These are phyloP conservation scores for Komagataella kurtzmanii DNA, from an alignment of 805 yeast species.

Conservation along the genomic window DNA sequence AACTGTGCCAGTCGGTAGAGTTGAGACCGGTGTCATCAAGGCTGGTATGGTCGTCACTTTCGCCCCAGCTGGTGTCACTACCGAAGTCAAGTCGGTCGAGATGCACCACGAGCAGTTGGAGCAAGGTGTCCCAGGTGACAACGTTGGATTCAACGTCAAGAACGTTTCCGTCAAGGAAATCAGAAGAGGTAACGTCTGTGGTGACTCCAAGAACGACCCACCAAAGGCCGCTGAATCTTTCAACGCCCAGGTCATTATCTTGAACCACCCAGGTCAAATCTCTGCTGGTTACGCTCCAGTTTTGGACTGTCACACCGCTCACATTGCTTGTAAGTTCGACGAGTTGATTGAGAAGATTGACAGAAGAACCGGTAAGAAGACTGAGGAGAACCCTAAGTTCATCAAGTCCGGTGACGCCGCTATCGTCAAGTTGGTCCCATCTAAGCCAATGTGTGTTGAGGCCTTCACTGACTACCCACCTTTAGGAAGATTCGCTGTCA, in stretches of 20 bases:
- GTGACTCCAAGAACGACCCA: conserved; percentile 85
- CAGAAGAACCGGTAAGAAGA: conserved; percentile 86
- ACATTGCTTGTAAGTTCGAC: conserved; percentile 82
- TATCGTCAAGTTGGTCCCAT: conserved; percentile 77
- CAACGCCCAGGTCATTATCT: conserved; percentile 77
- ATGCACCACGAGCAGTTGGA: conserved; percentile 75
- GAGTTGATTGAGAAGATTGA: conserved; percentile 66
- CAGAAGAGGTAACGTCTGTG: conserved; percentile 87
- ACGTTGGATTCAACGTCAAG: conserved; percentile 85
- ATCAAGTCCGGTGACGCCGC: conserved; percentile 96
- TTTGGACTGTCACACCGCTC: conserved; percentile 86
- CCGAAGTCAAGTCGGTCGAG: conserved; percentile 83
- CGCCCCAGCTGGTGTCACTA: conserved; percentile 85
- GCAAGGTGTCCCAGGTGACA: conserved; percentile 85
- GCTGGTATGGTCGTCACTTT: conserved; percentile 84
- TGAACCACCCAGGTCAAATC: conserved; percentile 89
- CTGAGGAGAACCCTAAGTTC: conserved; percentile 84
- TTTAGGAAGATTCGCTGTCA: conserved; percentile 95
- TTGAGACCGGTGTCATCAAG: conserved; percentile 85
- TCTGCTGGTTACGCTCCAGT: conserved; percentile 88
- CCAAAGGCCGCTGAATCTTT: conserved; percentile 69
- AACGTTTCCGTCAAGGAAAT: conserved; percentile 80
- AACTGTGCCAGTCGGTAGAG: conserved; percentile 90
- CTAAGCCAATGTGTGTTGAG: conserved; percentile 93
- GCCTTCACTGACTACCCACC: conserved; percentile 92